A percentile compares a stretch with the other conserved stretches of the same genome.
phyloP scores from a whole-genome alignment of 257 asterid genomes.

The Sherardia arvensis region DNA sequence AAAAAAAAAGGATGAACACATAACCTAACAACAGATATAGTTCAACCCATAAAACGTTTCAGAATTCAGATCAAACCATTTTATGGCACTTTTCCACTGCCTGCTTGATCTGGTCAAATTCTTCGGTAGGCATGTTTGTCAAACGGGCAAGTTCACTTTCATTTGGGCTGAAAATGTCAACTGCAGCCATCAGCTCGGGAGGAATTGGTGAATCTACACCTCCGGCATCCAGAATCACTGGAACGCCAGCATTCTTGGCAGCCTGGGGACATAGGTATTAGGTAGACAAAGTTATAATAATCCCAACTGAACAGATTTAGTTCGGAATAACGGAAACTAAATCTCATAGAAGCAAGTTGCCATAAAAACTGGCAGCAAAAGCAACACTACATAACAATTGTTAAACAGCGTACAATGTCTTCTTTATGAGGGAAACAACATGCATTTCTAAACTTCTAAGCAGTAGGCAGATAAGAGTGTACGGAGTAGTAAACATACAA shows the following conservation, averaged over 20 bases:
- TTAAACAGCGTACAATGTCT: neutral
- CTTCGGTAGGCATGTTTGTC: slow-evolving; percentile 69
- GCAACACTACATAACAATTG: neutral
- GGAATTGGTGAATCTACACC: slow-evolving; percentile 86
- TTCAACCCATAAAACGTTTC: neutral
- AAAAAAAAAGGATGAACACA: neutral
- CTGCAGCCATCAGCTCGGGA: slow-evolving; percentile 39
- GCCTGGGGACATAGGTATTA: slow-evolving; percentile 57
- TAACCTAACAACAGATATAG: neutral
- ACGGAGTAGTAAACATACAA: neutral
- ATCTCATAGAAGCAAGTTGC: no score
- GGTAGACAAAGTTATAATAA: neutral
- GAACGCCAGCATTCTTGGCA: slow-evolving; percentile 68
- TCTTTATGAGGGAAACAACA: neutral
- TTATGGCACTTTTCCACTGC: slow-evolving; percentile 73
- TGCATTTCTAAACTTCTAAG: neutral
- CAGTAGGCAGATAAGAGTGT: no score
- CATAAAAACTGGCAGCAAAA: neutral
- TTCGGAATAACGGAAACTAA: neutral
- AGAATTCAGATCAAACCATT: slow-evolving; percentile 37
- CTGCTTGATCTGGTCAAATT: slow-evolving; percentile 63
- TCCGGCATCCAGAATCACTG: slow-evolving; percentile 93
- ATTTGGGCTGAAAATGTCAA: slow-evolving; percentile 85
- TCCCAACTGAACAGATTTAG: neutral
- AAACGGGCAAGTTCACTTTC: slow-evolving; percentile 86